Base-by-base conservation (phyloP, 2,329 filamentous ascomycete species). In the Calonectria naviculata region DNA sequence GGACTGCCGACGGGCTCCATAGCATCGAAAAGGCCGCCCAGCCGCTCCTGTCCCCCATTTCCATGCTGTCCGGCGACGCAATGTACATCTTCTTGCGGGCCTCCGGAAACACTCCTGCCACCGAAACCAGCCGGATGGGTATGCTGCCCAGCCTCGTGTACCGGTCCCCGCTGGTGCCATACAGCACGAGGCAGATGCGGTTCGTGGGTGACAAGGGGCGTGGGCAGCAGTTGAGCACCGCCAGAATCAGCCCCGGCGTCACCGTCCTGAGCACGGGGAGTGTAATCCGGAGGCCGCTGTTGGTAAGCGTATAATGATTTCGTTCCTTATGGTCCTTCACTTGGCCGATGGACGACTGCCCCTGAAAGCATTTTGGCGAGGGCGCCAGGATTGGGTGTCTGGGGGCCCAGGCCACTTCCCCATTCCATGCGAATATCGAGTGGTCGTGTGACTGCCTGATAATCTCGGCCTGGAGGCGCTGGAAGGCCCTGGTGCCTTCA, bases 401-500 rank as follows among this genome's bases (percentile, higher is more conserved):
- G 19, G 24, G 28, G 17, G 36, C 41, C 13, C 52, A 42, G 1
- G 31, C 61, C 24, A n/a, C 34, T 6, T 65, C 61, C 8, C 52
- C 41, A n/a, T 58, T 38, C 77, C 77, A 78, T 7, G 76, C 74
- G 52, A 74, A 74, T 63, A 75, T 75, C 13, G 73, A 74, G n/a
- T 76, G 67, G 34, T 78, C 75, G 44, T 78, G 71, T 6, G 67
- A 73, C 17, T 73, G 64, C n/a, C 73, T 72, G 9, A 78, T 62
- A 13, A 78, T 77, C 44, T 78, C 76, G 28, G 78, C 76, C 31
- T 79, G 77, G 26, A 78, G 68, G 12, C 76, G 71, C 26, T 74
- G 60, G 31, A 79, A 79, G 0, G 77, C 76, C 31, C 64, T 73
- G 2, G 71, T 64, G 0, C 77, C 76, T 38, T 77, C 75, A 13